Evolutionary conservation across 1,284 basidiomycete genomes (phyloP).

Genomic region (Fomitopsis palustris): DNA sequence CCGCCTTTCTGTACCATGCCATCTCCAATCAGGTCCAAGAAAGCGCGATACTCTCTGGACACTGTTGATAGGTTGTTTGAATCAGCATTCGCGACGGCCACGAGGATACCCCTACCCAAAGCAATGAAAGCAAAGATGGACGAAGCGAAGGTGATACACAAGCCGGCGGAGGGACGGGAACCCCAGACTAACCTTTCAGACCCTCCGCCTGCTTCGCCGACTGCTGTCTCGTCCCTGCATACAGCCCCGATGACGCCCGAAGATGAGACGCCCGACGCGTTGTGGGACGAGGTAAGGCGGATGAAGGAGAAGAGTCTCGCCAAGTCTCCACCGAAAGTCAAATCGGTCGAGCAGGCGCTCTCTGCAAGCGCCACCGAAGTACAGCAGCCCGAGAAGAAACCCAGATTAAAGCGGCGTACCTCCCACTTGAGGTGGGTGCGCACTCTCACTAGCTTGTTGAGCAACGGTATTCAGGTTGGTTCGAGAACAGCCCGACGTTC

Average conservation of each 20-base stretch:
- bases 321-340: conserved; percentile 60
- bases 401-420: conserved; percentile 10
- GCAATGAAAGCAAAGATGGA: not conserved
- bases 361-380: conserved; percentile 16
- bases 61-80: conserved; percentile 20
- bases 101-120: conserved; percentile 6
- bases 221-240: conserved; percentile 29
- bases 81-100: conserved; percentile 15
- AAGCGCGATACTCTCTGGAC: conserved; percentile 19
- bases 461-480: conserved; percentile 1
- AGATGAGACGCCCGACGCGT: conserved; percentile 31
- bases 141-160: not conserved
- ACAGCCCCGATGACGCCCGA: not conserved
- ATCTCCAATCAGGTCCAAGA: conserved; percentile 7
- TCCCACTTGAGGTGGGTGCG: conserved; percentile 26
- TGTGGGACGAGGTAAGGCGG: conserved; percentile 62
- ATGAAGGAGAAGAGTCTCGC: conserved; percentile 62
- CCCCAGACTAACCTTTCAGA: not conserved
- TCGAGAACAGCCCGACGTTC: conserved; percentile 50
- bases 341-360: conserved; percentile 45
- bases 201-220: not conserved
- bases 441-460: not conserved
- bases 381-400: conserved; percentile 7
- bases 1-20: conserved; percentile 6
- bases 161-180: not conserved